These are phyloP conservation scores for Vachellia collinsii DNA, from an alignment of 306 rosid genomes.

Conservation along the genomic window DNA sequence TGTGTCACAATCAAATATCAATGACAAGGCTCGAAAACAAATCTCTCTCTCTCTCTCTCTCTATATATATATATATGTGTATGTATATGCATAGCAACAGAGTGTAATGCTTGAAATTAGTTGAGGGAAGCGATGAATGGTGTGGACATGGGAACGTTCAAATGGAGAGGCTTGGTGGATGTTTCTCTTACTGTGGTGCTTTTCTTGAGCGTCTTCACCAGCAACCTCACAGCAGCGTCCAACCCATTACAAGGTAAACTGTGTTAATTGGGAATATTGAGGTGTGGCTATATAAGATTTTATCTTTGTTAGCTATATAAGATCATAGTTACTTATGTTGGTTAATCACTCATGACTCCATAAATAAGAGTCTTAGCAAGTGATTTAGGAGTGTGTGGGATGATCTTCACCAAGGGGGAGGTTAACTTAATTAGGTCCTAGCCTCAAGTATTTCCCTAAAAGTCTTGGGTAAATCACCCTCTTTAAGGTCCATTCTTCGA, in stretches of 20 bases:
- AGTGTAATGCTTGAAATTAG: neutral
- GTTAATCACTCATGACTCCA: too few species aligned
- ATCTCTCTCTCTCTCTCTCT: neutral
- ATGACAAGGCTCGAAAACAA: neutral
- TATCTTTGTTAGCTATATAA: too few species aligned
- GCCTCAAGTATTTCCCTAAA: too few species aligned
- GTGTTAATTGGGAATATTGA: too few species aligned
- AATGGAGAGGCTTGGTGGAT: constrained; percentile 3
- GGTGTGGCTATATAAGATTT: too few species aligned
- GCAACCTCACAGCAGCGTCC: neutral
- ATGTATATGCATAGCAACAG: neutral
- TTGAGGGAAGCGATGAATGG: neutral
- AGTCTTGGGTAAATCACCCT: too few species aligned
- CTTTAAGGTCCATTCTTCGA: too few species aligned
- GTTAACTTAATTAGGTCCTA: too few species aligned
- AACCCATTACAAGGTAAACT: constrained; percentile 30
- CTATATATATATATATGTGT: neutral
- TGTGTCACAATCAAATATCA: neutral
- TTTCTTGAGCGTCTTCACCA: constrained; percentile 12
- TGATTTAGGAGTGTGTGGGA: too few species aligned
- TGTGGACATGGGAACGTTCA: constrained; percentile 27
- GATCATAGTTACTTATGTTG: too few species aligned
- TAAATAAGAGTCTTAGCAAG: too few species aligned
- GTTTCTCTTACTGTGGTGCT: constrained; percentile 20
- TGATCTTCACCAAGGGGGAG: too few species aligned